Conservation (phyloP, 1,284 basidiomycete species). For the Schizophyllum commune region DNA sequence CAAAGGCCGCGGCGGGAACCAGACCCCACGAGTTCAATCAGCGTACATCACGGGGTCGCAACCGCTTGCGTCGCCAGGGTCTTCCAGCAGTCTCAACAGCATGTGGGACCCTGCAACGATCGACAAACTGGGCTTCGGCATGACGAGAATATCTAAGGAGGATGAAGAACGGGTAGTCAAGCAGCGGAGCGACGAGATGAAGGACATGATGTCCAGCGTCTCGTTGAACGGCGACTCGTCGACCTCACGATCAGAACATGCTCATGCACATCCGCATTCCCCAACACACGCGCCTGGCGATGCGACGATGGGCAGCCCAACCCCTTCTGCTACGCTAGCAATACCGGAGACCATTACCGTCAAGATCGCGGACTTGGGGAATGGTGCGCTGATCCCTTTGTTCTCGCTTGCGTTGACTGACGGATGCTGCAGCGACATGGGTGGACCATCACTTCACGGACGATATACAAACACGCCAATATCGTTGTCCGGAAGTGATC, state of each 20-base stretch:
- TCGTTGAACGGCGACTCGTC: neutral
- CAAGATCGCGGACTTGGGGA: conserved; percentile 88
- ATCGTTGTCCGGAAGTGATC: conserved; percentile 85
- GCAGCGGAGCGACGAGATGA: neutral
- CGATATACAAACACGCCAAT: conserved; percentile 86
- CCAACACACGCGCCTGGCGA: neutral
- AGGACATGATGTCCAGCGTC: neutral
- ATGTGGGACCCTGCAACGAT: conserved; percentile 5
- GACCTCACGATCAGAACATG: neutral
- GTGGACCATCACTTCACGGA: conserved; percentile 77
- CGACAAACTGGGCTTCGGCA: conserved; percentile 13
- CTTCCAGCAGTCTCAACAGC: conserved; percentile 9
- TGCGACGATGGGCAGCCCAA: neutral
- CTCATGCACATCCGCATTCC: neutral
- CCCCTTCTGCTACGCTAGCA: neutral
- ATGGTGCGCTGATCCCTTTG: conserved; percentile 35
- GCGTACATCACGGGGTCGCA: conserved; percentile 89
- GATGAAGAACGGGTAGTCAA: conserved; percentile 1
- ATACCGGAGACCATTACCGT: conserved; percentile 72
- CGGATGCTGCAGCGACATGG: conserved; percentile 45
- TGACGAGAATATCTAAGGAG: conserved; percentile 11
- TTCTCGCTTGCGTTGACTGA: neutral
- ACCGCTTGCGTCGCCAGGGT: conserved; percentile 71
- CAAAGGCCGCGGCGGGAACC: conserved; percentile 92
- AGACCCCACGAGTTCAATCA: conserved; percentile 86